Evolutionary conservation across 768 basidiomycete genomes (phyloP).

Genomic region (Pleurotus pulmonarius): DNA sequence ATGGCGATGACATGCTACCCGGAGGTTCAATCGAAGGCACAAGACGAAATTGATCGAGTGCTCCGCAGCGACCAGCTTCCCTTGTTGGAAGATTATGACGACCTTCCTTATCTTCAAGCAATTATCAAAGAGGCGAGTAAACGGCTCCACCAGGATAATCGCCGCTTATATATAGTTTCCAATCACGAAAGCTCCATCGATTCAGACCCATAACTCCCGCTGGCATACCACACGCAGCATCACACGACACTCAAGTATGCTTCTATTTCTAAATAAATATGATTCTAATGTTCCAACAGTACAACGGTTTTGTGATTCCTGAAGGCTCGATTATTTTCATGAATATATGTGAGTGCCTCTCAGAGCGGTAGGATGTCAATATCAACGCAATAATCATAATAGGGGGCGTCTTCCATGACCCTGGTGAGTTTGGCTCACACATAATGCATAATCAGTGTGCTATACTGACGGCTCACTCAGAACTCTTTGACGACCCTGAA

Average conservation of each 20-base stretch:
- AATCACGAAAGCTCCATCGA: neutral
- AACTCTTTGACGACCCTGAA: neutral
- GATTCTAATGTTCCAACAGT: neutral
- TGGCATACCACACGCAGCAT: neutral
- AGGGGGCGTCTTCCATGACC: neutral
- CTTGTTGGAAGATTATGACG: neutral
- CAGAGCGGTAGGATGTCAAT: neutral
- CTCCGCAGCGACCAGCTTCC: neutral
- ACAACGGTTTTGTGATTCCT: neutral
- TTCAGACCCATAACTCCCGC: neutral
- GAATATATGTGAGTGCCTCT: neutral
- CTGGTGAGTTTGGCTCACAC: neutral
- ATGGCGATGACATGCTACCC: neutral
- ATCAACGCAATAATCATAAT: neutral
- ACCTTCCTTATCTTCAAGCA: neutral
- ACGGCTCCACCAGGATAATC: conserved; percentile 10
- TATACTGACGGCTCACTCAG: neutral
- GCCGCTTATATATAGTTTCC: too few relatives aligned
- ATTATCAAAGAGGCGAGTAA: conserved; percentile 1
- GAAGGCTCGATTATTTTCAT: neutral
- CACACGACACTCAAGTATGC: neutral
- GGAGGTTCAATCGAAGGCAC: neutral
- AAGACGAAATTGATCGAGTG: neutral
- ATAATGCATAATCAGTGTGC: neutral
- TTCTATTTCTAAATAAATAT: neutral